Evolutionary conservation across 305 asterid genomes (phyloP).

Genomic region (Fraxinus latifolia): DNA sequence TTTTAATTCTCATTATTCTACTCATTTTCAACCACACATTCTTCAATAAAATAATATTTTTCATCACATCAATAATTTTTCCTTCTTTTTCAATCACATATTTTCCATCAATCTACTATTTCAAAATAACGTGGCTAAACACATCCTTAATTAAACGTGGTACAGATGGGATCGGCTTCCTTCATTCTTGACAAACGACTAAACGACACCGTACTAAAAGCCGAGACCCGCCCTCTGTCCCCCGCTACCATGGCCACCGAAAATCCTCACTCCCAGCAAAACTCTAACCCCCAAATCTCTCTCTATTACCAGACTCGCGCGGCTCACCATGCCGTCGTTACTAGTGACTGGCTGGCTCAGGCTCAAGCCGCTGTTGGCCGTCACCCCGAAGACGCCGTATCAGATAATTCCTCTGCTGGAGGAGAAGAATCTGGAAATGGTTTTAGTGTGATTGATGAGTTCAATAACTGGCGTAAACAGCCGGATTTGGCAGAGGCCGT

Average conservation of each 20-base stretch:
- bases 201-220: constrained; percentile 43
- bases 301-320: constrained; percentile 80
- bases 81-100: too few species aligned
- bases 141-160: too few species aligned
- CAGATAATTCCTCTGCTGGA: constrained; percentile 30
- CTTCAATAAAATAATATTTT: too few species aligned
- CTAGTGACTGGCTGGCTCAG: constrained; percentile 89
- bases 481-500: constrained; percentile 96
- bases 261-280: background rate
- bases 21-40: too few species aligned
- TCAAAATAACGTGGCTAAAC: too few species aligned
- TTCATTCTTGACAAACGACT: constrained; percentile 47
- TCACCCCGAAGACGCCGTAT: constrained; percentile 30
- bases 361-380: constrained; percentile 67
- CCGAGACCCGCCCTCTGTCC: constrained; percentile 41
- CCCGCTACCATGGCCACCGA: constrained; percentile 47
- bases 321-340: constrained; percentile 80
- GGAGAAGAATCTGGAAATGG: constrained; percentile 38
- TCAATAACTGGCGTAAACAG: constrained; percentile 75
- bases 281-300: constrained; percentile 53
- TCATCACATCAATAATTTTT: too few species aligned
- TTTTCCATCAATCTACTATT: too few species aligned
- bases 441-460: constrained; percentile 72
- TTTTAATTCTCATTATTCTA: too few species aligned
- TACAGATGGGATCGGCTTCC: constrained; percentile 52